Evolutionary conservation across 2,329 filamentous ascomycete genomes (phyloP), one percentile per base, ranked within the genome.

Genomic region (Fusarium sp.): DNA sequence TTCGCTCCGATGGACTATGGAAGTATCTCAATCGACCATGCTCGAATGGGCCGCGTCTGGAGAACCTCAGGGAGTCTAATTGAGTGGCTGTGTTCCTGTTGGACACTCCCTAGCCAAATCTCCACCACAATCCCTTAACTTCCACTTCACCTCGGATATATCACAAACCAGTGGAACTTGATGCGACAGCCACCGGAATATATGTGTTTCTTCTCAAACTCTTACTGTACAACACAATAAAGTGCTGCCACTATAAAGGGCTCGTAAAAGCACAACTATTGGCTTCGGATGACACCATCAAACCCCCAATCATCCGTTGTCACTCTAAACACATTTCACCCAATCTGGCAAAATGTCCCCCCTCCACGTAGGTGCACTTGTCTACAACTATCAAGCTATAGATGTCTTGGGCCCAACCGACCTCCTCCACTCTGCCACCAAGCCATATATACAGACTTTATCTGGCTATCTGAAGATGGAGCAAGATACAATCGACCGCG

Each of bases 321-420:
- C n/a, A 35, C 38, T 20, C 35, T 42, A 24, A 39, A 14, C 11
- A 4, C 28, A 5, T 20, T 31, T 3, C 30, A 18, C 8, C 7
- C 26, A 16, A 33, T 26, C 13, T 20, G 3, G 8, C 20, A 54
- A 33, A 16, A 73, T 73, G 71, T 58, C 71, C 31, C 54, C 71
- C 47, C 18, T 73, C 18, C 61, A 73, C 15, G 35, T 73, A 6
- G 71, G 71, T n/a, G 41, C 30, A 31, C 77, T 79, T 31, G 47
- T 75, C 56, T 81, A 73, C 56, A 68, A 77, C 47, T 82, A 81
- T 66, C 81, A 82, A 67, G 63, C 77, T 20, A 72, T 82, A n/a
- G 81, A 82, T 38, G 70, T 78, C 35, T 36, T 80, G 15, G 81
- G 80, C 4, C 79, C 78, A 11, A 69, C 61, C 8, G 81, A 82